Conservation (phyloP, 768 basidiomycete genomes). For the Trametes cinnabarina region DNA sequence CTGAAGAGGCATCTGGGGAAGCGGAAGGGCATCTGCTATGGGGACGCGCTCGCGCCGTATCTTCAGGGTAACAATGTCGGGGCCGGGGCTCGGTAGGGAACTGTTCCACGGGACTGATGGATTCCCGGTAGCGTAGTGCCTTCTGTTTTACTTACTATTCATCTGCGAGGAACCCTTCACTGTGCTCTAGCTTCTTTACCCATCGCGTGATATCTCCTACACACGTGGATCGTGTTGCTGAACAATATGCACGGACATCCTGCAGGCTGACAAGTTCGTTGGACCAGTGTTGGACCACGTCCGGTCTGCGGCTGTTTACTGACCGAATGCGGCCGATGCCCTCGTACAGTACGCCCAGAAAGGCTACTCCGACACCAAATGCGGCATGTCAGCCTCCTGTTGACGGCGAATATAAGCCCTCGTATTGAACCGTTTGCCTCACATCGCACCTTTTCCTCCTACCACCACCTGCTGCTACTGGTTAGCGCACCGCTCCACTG, state of each 20-base stretch:
- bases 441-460: not conserved
- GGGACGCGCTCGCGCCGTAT: slow-evolving; percentile 1
- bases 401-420: not conserved
- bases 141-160: not conserved
- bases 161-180: too few relatives aligned
- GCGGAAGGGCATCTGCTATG: not conserved
- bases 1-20: slow-evolving; percentile 10
- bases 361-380: not conserved
- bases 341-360: not conserved
- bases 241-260: too few relatives aligned
- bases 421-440: not conserved
- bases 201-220: too few relatives aligned
- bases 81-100: slow-evolving; percentile 10
- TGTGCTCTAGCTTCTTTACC: too few relatives aligned
- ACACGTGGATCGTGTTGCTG: too few relatives aligned
- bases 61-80: not conserved
- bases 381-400: not conserved
- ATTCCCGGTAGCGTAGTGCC: not conserved
- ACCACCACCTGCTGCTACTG: slow-evolving; percentile 10
- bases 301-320: too few relatives aligned
- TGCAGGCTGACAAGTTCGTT: too few relatives aligned
- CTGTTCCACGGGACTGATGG: not conserved
- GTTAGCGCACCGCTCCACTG: not conserved
- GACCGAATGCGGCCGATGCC: not conserved
- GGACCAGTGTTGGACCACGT: not conserved